Base-by-base conservation (phyloP, 169 alveolate genomes). In the Cryptosporidium felis region DNA sequence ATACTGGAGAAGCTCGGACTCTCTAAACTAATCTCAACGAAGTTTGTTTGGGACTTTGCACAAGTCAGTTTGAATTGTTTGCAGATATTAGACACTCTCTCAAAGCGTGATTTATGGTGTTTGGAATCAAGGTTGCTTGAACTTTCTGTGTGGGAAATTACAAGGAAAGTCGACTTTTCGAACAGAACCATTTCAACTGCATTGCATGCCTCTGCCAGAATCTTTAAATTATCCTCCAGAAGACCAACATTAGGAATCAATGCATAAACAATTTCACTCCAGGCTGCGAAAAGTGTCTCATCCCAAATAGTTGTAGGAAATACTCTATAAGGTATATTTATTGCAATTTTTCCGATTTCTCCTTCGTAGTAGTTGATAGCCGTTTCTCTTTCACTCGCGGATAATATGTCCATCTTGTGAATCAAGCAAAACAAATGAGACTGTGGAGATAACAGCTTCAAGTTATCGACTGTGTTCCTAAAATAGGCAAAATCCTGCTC, bases 111-210 rank as follows among this genome's bases (percentile, higher is more conserved):
- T 81, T 88, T 42, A 82, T 85, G 34, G 49, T 60, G 80, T 60
- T 51, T 66, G 9, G 82, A 66, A 30, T 47, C 51, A 2, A 49
- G 38, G 21, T 44, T 49, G 32, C 36, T 65, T 14, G 63, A 65
- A 16, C 26, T 53, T 21, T 91, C 94, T 60, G 91, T 89, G 34
- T 88, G 88, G 40, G 96, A 91, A 26, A 94, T 94, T 18, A 96
- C 97, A 51, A 96, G 93, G 91, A 96, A 96, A 44, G 99, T 96
- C 38, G 95, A 92, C 82, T 95, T 94, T 90, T 96, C 99, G 82
- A 96, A 95, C 41, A 96, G 82, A 2, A 96, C 98, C 16, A 96
- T 81, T 91, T 96, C 98, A 61, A 92, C 96, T 10, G 96, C 97
- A 60, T 90, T 90, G 46, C 96, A 91, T 3, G 93, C 91, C 46